Percentiles rank a stretch among this genome's conserved stretches.
Evolutionary conservation across 257 asterid species (phyloP).

Genomic region (Striga asiatica): DNA sequence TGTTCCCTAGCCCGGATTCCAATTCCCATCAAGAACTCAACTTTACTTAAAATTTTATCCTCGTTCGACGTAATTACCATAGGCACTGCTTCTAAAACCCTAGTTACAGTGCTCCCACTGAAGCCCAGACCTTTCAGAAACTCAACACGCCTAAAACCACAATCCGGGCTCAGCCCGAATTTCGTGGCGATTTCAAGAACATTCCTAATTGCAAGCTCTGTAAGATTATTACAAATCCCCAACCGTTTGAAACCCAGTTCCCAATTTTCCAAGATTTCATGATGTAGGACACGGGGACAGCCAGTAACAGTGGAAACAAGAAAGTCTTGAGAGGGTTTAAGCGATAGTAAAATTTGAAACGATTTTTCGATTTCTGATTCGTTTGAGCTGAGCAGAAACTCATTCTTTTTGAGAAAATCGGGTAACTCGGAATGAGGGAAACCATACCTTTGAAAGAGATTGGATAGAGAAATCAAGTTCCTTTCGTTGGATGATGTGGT

Average conservation of each 20-base stretch:
- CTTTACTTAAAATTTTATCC: slow-evolving; percentile 23
- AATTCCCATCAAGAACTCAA: slow-evolving; percentile 39
- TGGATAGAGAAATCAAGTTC: slow-evolving; percentile 29
- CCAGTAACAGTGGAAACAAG: slow-evolving; percentile 39
- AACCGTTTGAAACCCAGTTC: slow-evolving; percentile 20
- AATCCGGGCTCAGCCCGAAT: slow-evolving; percentile 38
- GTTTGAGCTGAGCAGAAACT: slow-evolving; percentile 30
- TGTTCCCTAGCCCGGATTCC: slow-evolving; percentile 37
- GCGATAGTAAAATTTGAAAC: slow-evolving; percentile 31
- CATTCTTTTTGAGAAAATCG: slow-evolving; percentile 36
- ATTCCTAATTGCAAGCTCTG: slow-evolving; percentile 27
- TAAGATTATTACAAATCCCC: slow-evolving; percentile 18
- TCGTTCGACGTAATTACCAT: slow-evolving; percentile 30
- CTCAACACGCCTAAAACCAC: slow-evolving; percentile 24
- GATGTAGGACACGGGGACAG: slow-evolving; percentile 49
- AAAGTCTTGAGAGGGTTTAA: slow-evolving; percentile 43
- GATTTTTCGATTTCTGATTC: slow-evolving; percentile 40
- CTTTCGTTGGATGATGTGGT: slow-evolving; percentile 6
- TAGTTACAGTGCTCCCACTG: not conserved
- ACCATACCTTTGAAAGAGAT: slow-evolving; percentile 53
- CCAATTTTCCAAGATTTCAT: slow-evolving; percentile 53
- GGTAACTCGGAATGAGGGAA: slow-evolving; percentile 35
- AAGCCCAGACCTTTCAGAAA: slow-evolving; percentile 19
- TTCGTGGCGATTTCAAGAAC: slow-evolving; percentile 37
- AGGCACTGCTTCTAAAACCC: slow-evolving; percentile 55